These are phyloP conservation scores for Vitis vinifera DNA, from an alignment of 164 flowering plant genomes.

Conservation along the genomic window ASM3070453v1 NC_081822.1:2774001-2774500, in stretches of 20 bases:
- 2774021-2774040: not conserved
- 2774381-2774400: constrained; percentile 67
- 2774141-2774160: too few relatives aligned
- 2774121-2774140: too few relatives aligned
- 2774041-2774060: not conserved
- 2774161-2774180: too few relatives aligned
- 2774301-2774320: too few relatives aligned
- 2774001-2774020: not conserved
- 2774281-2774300: too few relatives aligned
- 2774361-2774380: constrained; percentile 35
- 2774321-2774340: not conserved
- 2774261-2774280: too few relatives aligned
- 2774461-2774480: constrained; percentile 53
- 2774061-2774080: not conserved
- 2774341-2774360: not conserved
- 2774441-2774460: constrained; percentile 59
- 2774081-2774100: not conserved
- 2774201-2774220: too few relatives aligned
- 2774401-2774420: constrained; percentile 62
- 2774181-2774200: too few relatives aligned
- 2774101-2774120: not conserved
- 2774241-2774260: too few relatives aligned
- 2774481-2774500: constrained; percentile 7
- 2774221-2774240: too few relatives aligned
- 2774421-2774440: constrained; percentile 64